Evolutionary conservation across 371 early-diverging fungal genomes (phyloP), one percentile per base, ranked within the genome.

Genomic region (Nosema muscidifuracis): DNA sequence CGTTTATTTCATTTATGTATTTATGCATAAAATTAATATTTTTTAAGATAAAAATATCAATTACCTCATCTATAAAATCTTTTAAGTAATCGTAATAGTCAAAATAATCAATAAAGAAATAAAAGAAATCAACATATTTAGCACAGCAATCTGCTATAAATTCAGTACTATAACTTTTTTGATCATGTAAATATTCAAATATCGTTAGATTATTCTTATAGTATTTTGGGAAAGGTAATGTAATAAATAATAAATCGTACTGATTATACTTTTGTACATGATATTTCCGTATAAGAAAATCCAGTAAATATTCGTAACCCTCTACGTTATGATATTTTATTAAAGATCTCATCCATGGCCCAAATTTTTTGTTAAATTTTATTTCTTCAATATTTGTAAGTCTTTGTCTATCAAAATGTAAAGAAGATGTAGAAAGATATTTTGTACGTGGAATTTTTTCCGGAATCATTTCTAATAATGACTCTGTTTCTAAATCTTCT

Each of bases 281-380:
- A 38, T 79, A 79, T 34, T 67, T 75, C n/a, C 79, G 0, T 0
- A 68, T 50, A 15, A 79, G 31, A 57, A 74, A 79, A 18, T 79
- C 79, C 9, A 75, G 50, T 57, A 79, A 22, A 65, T 47, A 70
- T 40, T 67, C 68, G 28, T 47, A 40, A 10, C 42, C 66, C 31
- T 63, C 51, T 18, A 13, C 18, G 0, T 70, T 24, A 3, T 38
- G 56, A 33, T 70, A 51, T 22, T 13, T 31, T 28, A 75, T 30
- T 30, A 75, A 50, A 0, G 38, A 34, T 24, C 28, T 67, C 18
- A 79, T n/a, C 42, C 76, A 76, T 28, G 9, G 20, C 28, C 43
- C n/a, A 36, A 79, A 67, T 56, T 68, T 67, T 43, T 9, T 47
- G 38, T 71, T 73, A 51, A 79, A 76, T 44, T 50, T 65, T 16